phyloP scores from a whole-genome alignment of 1,284 basidiomycete species.

The Acaromyces ingoldii region DNA sequence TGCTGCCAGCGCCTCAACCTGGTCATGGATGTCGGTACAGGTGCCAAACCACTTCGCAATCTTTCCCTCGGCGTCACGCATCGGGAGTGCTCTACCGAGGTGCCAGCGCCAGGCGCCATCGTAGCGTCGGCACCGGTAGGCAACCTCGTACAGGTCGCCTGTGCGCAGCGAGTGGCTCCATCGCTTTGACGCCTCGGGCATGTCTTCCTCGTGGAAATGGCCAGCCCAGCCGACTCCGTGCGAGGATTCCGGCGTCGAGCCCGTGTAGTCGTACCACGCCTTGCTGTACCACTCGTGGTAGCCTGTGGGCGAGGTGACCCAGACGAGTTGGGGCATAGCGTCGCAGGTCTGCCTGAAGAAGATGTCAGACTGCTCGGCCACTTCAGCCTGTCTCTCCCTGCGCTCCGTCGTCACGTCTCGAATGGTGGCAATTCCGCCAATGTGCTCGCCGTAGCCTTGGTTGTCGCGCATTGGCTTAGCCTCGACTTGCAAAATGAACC shows the following conservation, averaged over 20 bases:
- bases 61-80: slow-evolving; percentile 36
- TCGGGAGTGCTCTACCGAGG: slow-evolving; percentile 45
- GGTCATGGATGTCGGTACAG: slow-evolving; percentile 45
- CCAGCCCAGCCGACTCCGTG: slow-evolving; percentile 49
- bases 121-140: slow-evolving; percentile 44
- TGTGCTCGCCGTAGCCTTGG: slow-evolving; percentile 38
- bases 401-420: slow-evolving; percentile 32
- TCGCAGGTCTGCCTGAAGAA: slow-evolving; percentile 43
- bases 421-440: slow-evolving; percentile 37
- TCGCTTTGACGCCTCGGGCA: slow-evolving; percentile 35
- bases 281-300: slow-evolving; percentile 27
- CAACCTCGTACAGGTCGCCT: slow-evolving; percentile 49
- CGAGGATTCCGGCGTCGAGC: slow-evolving; percentile 30
- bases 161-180: slow-evolving; percentile 51
- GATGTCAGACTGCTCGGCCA: slow-evolving; percentile 32
- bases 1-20: slow-evolving; percentile 40
- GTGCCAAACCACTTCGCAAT: slow-evolving; percentile 50
- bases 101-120: slow-evolving; percentile 48
- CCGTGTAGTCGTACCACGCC: slow-evolving; percentile 50
- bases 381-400: slow-evolving; percentile 13
- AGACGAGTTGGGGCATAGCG: slow-evolving; percentile 49
- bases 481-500: slow-evolving; percentile 24
- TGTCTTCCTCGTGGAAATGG: slow-evolving; percentile 51
- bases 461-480: slow-evolving; percentile 37
- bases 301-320: slow-evolving; percentile 48